phyloP scores from a whole-genome alignment of 2,329 filamentous ascomycete genomes.

The Aspergillus piperis region DNA sequence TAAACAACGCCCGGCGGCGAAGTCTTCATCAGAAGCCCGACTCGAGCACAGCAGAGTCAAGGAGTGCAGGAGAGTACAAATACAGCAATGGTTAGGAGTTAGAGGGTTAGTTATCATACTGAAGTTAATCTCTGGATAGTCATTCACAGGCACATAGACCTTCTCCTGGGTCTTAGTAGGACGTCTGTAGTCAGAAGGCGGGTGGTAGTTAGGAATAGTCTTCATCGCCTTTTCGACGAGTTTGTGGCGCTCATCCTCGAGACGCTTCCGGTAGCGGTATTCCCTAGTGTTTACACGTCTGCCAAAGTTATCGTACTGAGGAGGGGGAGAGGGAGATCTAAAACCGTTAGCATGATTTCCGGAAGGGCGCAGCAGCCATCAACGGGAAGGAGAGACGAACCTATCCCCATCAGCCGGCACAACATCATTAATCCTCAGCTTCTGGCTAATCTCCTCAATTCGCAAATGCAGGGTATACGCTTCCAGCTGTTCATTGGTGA shows the following conservation, averaged over 20 bases:
- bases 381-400: conserved; percentile 54
- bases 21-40: conserved; percentile 40
- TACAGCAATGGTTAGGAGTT: conserved; percentile 67
- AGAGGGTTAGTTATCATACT: conserved; percentile 99
- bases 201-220: conserved; percentile 98
- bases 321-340: conserved; percentile 92
- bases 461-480: conserved; percentile 94
- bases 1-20: conserved; percentile 34
- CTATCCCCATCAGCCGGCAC: conserved; percentile 94
- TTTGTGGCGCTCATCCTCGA: conserved; percentile 98
- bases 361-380: not conserved
- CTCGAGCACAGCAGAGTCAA: conserved; percentile 45
- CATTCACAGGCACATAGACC: conserved; percentile 99
- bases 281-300: conserved; percentile 99
- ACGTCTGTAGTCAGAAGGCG: conserved; percentile 95
- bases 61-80: conserved; percentile 36
- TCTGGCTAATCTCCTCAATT: conserved; percentile 99
- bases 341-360: conserved; percentile 4
- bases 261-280: conserved; percentile 95
- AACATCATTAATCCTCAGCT: conserved; percentile 98
- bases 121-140: conserved; percentile 99
- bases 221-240: conserved; percentile 99
- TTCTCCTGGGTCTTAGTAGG: conserved; percentile 99
- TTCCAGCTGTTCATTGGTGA: conserved; percentile 98
- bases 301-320: conserved; percentile 99